Conservation (phyloP, 306 rosid species). For the Cicer arietinum region DNA sequence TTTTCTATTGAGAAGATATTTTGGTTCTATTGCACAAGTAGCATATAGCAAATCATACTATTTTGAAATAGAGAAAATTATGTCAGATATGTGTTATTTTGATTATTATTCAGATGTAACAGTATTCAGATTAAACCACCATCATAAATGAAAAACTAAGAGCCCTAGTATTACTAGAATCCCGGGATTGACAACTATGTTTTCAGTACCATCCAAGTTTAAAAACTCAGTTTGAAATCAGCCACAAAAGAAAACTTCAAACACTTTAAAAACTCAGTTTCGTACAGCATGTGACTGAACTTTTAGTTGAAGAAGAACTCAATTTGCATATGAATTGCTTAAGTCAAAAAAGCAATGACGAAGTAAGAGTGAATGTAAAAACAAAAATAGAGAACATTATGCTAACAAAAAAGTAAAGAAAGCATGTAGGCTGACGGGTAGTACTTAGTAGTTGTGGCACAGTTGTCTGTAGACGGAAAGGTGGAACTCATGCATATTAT, state of each 20-base stretch:
- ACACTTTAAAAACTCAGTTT: not conserved
- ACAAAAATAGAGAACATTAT: not conserved
- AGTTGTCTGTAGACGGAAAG: not conserved
- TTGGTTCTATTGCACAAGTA: not conserved
- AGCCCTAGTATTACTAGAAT: not conserved
- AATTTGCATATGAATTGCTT: slow-evolving; percentile 5
- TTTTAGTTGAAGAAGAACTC: not conserved
- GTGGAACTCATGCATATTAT: too few relatives aligned
- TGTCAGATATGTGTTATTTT: not conserved
- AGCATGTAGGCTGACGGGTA: slow-evolving; percentile 13
- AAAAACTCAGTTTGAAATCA: not conserved
- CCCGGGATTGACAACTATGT: too few relatives aligned
- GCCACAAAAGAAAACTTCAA: not conserved
- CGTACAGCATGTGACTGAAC: not conserved
- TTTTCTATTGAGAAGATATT: not conserved
- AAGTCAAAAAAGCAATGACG: not conserved
- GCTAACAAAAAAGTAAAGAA: not conserved
- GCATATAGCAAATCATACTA: not conserved
- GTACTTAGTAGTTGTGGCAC: not conserved
- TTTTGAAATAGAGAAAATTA: slow-evolving; percentile 9
- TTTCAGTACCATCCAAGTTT: not conserved
- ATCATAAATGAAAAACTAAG: slow-evolving; percentile 8
- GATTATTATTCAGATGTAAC: slow-evolving; percentile 19
- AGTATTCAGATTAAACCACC: slow-evolving; percentile 4
- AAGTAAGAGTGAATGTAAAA: slow-evolving; percentile 1